phyloP scores from a whole-genome alignment of 345 rosid species.

The Rhodamnia rubescens region DNA sequence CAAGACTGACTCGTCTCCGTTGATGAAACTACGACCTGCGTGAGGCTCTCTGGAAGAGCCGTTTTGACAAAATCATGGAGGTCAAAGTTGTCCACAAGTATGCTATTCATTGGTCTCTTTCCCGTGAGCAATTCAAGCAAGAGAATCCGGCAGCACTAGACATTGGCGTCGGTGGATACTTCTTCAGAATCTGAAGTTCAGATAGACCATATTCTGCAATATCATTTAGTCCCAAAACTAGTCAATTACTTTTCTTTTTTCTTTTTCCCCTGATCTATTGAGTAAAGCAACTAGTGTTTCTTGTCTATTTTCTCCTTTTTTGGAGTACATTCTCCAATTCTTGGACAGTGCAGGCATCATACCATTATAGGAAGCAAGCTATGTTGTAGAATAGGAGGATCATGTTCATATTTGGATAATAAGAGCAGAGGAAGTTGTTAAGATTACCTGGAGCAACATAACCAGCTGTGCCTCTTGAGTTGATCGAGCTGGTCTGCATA shows the following conservation, averaged over 20 bases:
- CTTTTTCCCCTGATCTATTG: not conserved
- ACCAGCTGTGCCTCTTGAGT: conserved; percentile 8
- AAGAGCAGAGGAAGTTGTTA: not conserved
- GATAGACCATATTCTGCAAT: not conserved
- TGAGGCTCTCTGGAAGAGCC: not conserved
- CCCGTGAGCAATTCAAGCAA: not conserved
- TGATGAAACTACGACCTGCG: not conserved
- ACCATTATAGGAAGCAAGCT: not conserved
- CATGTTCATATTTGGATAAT: not conserved
- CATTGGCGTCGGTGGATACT: not conserved
- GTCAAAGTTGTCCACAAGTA: too few relatives aligned
- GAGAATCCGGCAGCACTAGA: not conserved
- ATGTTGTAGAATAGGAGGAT: not conserved
- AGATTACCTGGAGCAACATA: conserved; percentile 14
- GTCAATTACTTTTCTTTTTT: not conserved
- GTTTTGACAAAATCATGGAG: too few relatives aligned
- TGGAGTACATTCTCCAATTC: not conserved
- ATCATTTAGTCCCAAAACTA: not conserved
- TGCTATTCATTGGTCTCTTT: not conserved
- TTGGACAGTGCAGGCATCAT: not conserved
- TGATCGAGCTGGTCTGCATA: not conserved
- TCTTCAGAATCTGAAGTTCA: not conserved
- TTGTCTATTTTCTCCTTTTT: not conserved
- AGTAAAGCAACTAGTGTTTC: not conserved
- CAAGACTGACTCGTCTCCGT: too few relatives aligned